Conservation (phyloP, 1,139 yeast genomes). For the Martiniozyma asiatica region DNA sequence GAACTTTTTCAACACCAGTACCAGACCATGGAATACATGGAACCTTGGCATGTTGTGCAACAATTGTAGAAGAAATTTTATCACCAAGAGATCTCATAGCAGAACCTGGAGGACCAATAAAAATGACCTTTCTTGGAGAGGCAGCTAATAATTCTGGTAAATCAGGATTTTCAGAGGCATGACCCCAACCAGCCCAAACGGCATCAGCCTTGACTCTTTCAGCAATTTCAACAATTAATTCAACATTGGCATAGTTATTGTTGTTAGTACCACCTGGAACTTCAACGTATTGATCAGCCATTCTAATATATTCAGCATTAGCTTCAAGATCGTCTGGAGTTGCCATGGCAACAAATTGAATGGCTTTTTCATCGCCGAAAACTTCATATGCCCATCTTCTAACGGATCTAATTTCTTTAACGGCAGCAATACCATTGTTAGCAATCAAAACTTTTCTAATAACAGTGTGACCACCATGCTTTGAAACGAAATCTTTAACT, state of each 20-base stretch:
- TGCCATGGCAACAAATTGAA: conserved; percentile 95
- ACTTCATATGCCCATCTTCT: conserved; percentile 99
- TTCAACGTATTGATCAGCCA: conserved; percentile 98
- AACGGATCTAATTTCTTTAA: conserved; percentile 91
- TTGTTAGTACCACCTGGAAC: conserved; percentile 99
- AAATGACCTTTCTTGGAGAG: conserved; percentile 76
- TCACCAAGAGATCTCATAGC: conserved; percentile 99
- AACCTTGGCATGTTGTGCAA: conserved; percentile 94
- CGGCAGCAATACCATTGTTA: conserved; percentile 98
- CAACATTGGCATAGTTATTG: conserved; percentile 96
- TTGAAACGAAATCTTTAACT: conserved; percentile 76
- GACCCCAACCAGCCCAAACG: conserved; percentile 99
- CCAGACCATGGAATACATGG: conserved; percentile 99
- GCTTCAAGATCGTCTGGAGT: conserved; percentile 97
- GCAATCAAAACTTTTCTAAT: conserved; percentile 84
- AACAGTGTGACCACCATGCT: conserved; percentile 91
- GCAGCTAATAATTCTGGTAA: conserved; percentile 90
- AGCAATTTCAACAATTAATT: conserved; percentile 90
- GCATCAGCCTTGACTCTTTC: conserved; percentile 96
- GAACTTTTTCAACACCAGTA: conserved; percentile 82
- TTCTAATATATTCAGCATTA: conserved; percentile 93
- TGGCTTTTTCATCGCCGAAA: conserved; percentile 87
- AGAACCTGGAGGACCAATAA: conserved; percentile 96
- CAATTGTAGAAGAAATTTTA: conserved; percentile 92
- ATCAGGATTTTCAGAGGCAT: conserved; percentile 93